These are phyloP conservation scores for Phytophthora chlamydospora DNA, from an alignment of 352 stramenopile species.

Conservation along the genomic window DNA sequence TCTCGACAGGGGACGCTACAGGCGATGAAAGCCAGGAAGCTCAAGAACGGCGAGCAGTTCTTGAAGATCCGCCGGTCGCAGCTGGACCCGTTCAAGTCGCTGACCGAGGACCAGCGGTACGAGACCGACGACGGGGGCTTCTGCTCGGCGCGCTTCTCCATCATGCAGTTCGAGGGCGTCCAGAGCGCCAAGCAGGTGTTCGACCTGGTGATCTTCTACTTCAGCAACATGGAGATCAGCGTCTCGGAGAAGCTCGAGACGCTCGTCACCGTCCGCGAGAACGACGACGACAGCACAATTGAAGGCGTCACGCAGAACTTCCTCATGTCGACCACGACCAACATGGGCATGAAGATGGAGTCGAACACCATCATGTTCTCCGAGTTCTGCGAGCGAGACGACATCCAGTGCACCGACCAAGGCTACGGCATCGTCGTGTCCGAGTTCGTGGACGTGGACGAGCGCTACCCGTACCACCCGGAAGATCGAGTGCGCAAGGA, in stretches of 20 bases:
- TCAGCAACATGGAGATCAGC: slow-evolving; percentile 62
- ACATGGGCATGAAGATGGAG: slow-evolving; percentile 38
- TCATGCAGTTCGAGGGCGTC: slow-evolving; percentile 50
- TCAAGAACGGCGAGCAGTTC: slow-evolving; percentile 37
- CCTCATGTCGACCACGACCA: slow-evolving; percentile 43
- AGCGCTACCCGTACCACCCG: slow-evolving; percentile 33
- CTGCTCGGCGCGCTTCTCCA: slow-evolving; percentile 54
- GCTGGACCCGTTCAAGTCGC: slow-evolving; percentile 30
- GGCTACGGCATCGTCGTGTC: slow-evolving; percentile 33
- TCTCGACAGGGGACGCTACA: slow-evolving; percentile 22
- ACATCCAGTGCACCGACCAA: slow-evolving; percentile 19
- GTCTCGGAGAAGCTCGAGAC: slow-evolving; percentile 55
- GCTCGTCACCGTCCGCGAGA: slow-evolving; percentile 58
- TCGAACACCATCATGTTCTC: slow-evolving; percentile 51
- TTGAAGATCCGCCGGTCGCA: slow-evolving; percentile 30
- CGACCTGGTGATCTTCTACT: slow-evolving; percentile 58
- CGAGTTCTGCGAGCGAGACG: slow-evolving; percentile 32
- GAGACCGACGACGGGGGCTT: slow-evolving; percentile 48
- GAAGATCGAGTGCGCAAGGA: slow-evolving; percentile 35
- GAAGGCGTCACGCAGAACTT: slow-evolving; percentile 37
- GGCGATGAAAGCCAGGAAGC: slow-evolving; percentile 30
- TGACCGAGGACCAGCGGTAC: slow-evolving; percentile 51
- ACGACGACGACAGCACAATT: slow-evolving; percentile 35
- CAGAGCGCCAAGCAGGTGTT: slow-evolving; percentile 52
- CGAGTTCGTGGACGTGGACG: slow-evolving; percentile 42